Percentiles rank a stretch among this genome's conserved stretches.
Evolutionary conservation across 495 filamentous ascomycete species (phyloP).

Genomic region (Copromyces sp.): DNA sequence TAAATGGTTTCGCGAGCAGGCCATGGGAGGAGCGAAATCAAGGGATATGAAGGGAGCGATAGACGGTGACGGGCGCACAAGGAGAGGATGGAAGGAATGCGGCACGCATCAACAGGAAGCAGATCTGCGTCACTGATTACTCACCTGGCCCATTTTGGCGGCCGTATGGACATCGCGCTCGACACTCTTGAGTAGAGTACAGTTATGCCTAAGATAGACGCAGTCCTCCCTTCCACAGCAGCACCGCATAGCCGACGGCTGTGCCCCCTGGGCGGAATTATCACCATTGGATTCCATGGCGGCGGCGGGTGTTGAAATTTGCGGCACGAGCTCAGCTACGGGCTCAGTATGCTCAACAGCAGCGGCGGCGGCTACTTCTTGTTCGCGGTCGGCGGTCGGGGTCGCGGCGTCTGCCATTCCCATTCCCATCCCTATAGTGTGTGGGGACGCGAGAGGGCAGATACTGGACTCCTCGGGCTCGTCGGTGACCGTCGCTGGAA

Average conservation of each 20-base stretch:
- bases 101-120: not conserved
- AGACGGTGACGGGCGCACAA: not conserved
- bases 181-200: slow-evolving; percentile 63
- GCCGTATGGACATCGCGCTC: slow-evolving; percentile 81
- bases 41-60: not conserved
- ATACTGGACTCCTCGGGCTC: not conserved
- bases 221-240: slow-evolving; percentile 81
- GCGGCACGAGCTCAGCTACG: not conserved
- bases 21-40: not conserved
- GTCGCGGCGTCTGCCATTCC: slow-evolving; percentile 13
- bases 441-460: not conserved
- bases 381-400: slow-evolving; percentile 1
- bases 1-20: not conserved
- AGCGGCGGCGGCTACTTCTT: not conserved
- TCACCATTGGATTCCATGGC: slow-evolving; percentile 9
- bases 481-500: not conserved
- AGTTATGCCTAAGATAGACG: slow-evolving; percentile 67
- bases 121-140: slow-evolving; percentile 14
- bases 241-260: slow-evolving; percentile 38
- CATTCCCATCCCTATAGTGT: slow-evolving; percentile 4
- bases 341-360: not conserved
- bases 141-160: slow-evolving; percentile 79
- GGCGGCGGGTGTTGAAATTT: not conserved
- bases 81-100: not conserved
- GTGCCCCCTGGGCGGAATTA: not conserved